Percentiles rank a stretch among this genome's conserved stretches.
These are phyloP conservation scores for Ilex aquifolium DNA, from an alignment of 257 asterid genomes.

Conservation along the genomic window DNA sequence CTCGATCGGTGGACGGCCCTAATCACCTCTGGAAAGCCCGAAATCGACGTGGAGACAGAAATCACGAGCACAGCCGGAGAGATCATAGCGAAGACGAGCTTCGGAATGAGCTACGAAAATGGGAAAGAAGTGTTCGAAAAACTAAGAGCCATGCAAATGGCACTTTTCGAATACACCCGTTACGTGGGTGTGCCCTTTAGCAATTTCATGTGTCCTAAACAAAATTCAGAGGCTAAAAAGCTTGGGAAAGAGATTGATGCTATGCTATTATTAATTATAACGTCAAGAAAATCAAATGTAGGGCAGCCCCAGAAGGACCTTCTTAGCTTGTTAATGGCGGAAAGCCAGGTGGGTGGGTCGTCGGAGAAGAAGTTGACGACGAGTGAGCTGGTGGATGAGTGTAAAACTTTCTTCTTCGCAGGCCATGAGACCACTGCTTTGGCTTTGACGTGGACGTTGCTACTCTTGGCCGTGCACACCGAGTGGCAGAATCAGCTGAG, in stretches of 20 bases:
- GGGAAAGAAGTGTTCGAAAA: constrained; percentile 57
- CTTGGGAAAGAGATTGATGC: constrained; percentile 65
- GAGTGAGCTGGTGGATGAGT: constrained; percentile 72
- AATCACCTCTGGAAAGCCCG: constrained; percentile 38
- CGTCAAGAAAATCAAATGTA: constrained; percentile 13
- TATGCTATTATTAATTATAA: constrained; percentile 42
- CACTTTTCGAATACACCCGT: constrained; percentile 69
- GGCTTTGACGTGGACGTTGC: constrained; percentile 77
- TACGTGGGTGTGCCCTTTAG: constrained; percentile 82
- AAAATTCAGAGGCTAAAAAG: constrained; percentile 36
- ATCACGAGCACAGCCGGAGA: constrained; percentile 68
- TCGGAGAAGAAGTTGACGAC: constrained; percentile 33
- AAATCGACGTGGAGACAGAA: constrained; percentile 69
- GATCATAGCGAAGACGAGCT: constrained; percentile 71
- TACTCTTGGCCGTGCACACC: constrained; percentile 57
- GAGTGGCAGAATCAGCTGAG: constrained; percentile 66
- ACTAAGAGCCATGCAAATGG: constrained; percentile 55
- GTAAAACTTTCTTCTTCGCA: constrained; percentile 90
- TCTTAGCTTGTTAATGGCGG: constrained; percentile 54
- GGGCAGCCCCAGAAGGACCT: constrained; percentile 35
- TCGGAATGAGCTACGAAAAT: constrained; percentile 51
- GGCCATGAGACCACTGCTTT: constrained; percentile 94
- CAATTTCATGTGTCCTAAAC: constrained; percentile 43
- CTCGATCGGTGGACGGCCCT: constrained; percentile 52
- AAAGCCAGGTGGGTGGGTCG: constrained; percentile 23